These are phyloP conservation scores for Ormosia semicastrata DNA, from an alignment of 306 rosid genomes.

Conservation along the genomic window DNA sequence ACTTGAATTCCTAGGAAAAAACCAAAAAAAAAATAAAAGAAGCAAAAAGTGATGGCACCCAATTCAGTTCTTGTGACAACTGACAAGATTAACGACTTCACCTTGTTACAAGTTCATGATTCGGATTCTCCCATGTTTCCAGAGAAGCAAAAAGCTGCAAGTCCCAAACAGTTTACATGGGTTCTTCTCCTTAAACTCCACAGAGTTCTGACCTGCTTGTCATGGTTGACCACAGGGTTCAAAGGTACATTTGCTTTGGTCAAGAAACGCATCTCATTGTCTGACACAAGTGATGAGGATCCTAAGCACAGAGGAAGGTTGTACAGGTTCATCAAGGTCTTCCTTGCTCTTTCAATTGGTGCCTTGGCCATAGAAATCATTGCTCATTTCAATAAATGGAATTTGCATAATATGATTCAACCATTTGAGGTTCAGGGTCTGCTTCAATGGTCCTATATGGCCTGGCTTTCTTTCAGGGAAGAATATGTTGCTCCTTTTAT, in stretches of 20 bases:
- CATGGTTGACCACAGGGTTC: slow-evolving; percentile 66
- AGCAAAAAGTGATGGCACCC: slow-evolving; percentile 57
- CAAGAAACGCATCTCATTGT: slow-evolving; percentile 66
- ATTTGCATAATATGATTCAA: slow-evolving; percentile 57
- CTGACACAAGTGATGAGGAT: slow-evolving; percentile 61
- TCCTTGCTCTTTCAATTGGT: slow-evolving; percentile 61
- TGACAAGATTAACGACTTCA: slow-evolving; percentile 53
- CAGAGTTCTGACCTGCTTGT: slow-evolving; percentile 57
- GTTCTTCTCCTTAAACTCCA: slow-evolving; percentile 83
- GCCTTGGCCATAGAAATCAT: slow-evolving; percentile 67
- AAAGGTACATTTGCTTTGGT: slow-evolving; percentile 44
- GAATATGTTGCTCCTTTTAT: slow-evolving; percentile 81
- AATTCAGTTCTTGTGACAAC: slow-evolving; percentile 54
- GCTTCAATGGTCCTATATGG: slow-evolving; percentile 65
- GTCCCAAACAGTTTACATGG: slow-evolving; percentile 83
- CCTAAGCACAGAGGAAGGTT: slow-evolving; percentile 61
- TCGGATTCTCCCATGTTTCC: slow-evolving; percentile 54
- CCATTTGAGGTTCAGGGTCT: slow-evolving; percentile 83
- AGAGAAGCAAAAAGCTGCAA: slow-evolving; percentile 66
- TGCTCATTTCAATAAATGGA: slow-evolving; percentile 86
- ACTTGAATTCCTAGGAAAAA: background rate
- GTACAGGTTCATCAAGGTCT: slow-evolving; percentile 65
- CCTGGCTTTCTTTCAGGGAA: slow-evolving; percentile 81
- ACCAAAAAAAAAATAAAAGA: background rate
- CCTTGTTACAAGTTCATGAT: slow-evolving; percentile 49